Conservation (phyloP, 2,329 filamentous ascomycete species). For the Arthrobotrys musiformis region DNA sequence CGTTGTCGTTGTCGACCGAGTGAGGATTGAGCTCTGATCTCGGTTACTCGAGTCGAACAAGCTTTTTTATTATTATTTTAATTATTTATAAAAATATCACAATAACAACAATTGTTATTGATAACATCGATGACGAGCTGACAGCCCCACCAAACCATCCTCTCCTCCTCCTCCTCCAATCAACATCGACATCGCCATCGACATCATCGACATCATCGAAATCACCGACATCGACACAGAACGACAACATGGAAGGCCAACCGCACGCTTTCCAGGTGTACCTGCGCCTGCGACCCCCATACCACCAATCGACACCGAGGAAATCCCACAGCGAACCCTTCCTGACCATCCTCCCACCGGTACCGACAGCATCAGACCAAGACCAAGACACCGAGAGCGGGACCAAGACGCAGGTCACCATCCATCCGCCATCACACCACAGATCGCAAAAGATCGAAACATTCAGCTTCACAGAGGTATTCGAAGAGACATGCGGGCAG, state of each 20-base stretch:
- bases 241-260: slow-evolving; percentile 34
- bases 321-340: slow-evolving; percentile 16
- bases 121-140: neutral
- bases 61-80: too few species aligned
- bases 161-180: neutral
- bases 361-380: slow-evolving; percentile 41
- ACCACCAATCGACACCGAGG: slow-evolving; percentile 1
- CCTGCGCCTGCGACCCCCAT: slow-evolving; percentile 44
- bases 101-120: neutral
- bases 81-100: neutral
- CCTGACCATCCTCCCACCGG: slow-evolving; percentile 44
- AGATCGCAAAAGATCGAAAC: slow-evolving; percentile 88
- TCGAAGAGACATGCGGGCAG: slow-evolving; percentile 85
- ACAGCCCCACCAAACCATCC: neutral
- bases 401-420: slow-evolving; percentile 50
- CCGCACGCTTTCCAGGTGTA: slow-evolving; percentile 49
- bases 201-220: neutral
- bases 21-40: too few species aligned
- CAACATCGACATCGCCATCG: neutral
- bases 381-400: slow-evolving; percentile 45
- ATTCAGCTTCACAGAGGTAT: slow-evolving; percentile 93
- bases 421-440: slow-evolving; percentile 73
- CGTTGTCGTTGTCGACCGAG: neutral
- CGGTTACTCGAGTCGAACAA: too few species aligned
- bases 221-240: neutral